Evolutionary conservation across 1,284 basidiomycete genomes (phyloP).

Genomic region (Ceratobasidium sp.): DNA sequence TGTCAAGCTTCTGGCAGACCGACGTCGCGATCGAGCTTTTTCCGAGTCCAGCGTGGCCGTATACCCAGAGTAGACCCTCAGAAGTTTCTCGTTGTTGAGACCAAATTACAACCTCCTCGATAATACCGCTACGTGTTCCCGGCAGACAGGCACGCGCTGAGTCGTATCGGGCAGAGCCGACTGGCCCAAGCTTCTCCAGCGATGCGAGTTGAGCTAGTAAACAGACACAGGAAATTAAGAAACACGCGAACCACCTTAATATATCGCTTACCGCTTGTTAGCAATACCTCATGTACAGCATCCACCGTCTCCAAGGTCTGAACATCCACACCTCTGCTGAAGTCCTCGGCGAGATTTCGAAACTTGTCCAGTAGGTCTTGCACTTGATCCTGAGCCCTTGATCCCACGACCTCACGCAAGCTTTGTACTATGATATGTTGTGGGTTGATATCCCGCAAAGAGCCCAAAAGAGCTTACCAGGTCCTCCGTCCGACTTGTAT

Average conservation of each 20-base stretch:
- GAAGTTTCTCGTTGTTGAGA: neutral
- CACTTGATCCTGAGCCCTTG: neutral
- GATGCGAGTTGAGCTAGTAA: no score
- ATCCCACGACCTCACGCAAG: neutral
- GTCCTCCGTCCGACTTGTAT: no score
- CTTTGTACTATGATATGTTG: neutral
- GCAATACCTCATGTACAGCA: no score
- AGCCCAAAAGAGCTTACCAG: no score
- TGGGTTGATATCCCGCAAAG: no score
- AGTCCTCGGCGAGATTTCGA: neutral
- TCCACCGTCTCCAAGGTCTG: no score
- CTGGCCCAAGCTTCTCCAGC: neutral
- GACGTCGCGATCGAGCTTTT: constrained; percentile 52
- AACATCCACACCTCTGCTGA: no score
- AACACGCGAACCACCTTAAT: no score
- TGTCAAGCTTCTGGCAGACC: constrained; percentile 46
- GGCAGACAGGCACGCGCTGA: neutral
- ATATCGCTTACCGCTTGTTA: no score
- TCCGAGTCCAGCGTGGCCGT: constrained; percentile 51
- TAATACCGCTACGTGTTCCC: neutral
- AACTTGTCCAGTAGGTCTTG: neutral
- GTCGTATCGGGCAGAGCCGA: constrained; percentile 5
- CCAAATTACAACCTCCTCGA: neutral
- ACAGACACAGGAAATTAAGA: no score
- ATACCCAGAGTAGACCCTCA: constrained; percentile 47